These are phyloP conservation scores for Scheffersomyces amazonensis DNA, from an alignment of 805 yeast genomes.

Conservation along the genomic window DNA sequence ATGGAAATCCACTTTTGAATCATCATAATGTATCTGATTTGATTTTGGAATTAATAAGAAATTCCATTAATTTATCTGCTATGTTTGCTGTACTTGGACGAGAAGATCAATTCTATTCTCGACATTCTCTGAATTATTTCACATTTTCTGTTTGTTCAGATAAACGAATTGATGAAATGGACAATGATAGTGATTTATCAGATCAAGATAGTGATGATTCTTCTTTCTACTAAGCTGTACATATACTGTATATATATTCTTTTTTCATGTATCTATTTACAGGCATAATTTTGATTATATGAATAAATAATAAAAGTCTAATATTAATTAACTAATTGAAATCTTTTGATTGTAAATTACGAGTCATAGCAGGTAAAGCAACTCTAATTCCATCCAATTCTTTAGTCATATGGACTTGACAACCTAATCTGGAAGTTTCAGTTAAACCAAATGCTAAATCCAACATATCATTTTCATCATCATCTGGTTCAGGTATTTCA, in stretches of 20 bases:
- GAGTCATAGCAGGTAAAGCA: conserved; percentile 95
- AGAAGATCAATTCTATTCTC: neutral
- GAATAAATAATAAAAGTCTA: neutral
- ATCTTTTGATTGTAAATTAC: conserved; percentile 83
- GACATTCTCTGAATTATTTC: neutral
- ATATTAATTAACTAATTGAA: conserved; percentile 39
- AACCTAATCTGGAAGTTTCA: conserved; percentile 93
- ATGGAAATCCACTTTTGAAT: neutral
- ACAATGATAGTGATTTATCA: neutral
- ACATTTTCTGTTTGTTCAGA: neutral
- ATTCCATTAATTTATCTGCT: too few species aligned
- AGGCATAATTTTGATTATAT: too few species aligned
- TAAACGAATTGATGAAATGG: neutral
- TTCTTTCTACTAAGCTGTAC: too few species aligned
- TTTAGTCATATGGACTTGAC: conserved; percentile 87
- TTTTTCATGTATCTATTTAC: too few species aligned
- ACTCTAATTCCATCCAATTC: conserved; percentile 91
- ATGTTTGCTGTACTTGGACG: too few species aligned
- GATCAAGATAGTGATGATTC: too few species aligned
- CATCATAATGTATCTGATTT: too few species aligned
- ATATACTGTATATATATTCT: too few species aligned
- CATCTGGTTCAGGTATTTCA: conserved; percentile 88
- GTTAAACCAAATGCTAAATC: conserved; percentile 97
- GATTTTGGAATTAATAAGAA: too few species aligned
- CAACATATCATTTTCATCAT: conserved; percentile 97